Evolutionary conservation across 352 stramenopile genomes (phyloP).

Genomic region (Globisporangium canariense): DNA sequence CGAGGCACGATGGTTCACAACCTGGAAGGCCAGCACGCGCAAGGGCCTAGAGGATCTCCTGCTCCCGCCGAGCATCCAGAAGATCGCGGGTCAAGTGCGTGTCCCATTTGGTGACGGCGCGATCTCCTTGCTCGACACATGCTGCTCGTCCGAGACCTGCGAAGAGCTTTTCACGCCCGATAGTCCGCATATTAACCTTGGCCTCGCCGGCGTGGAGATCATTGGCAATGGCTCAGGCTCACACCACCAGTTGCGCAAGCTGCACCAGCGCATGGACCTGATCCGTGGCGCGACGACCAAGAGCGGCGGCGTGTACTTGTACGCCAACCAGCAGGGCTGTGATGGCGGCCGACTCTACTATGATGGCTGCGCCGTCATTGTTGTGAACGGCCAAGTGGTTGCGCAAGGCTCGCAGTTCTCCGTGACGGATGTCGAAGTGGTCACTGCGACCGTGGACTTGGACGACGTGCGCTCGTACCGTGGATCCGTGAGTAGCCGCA

Average conservation of each 20-base stretch:
- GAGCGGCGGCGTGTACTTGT: conserved; percentile 97
- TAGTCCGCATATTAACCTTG: conserved; percentile 93
- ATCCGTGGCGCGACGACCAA: conserved; percentile 91
- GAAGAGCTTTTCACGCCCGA: conserved; percentile 98
- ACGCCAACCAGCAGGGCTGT: conserved; percentile 96
- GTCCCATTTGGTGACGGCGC: conserved; percentile 82
- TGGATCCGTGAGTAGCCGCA: conserved; percentile 89
- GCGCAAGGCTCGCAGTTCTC: conserved; percentile 96
- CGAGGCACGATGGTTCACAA: conserved; percentile 92
- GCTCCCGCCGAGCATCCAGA: conserved; percentile 80
- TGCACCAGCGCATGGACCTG: conserved; percentile 90
- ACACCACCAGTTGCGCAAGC: conserved; percentile 96
- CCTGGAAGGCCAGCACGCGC: conserved; percentile 57
- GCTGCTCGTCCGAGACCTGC: conserved; percentile 93
- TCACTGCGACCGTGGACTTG: conserved; percentile 95
- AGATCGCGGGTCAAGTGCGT: conserved; percentile 64
- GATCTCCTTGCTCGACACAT: conserved; percentile 85
- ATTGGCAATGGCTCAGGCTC: conserved; percentile 96
- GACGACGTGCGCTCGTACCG: conserved; percentile 97
- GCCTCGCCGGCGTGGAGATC: conserved; percentile 95
- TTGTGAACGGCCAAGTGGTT: conserved; percentile 95
- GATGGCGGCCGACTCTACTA: conserved; percentile 96
- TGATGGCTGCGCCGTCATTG: conserved; percentile 96
- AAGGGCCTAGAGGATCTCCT: conserved; percentile 66
- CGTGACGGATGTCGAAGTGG: conserved; percentile 94